Percentiles rank a stretch among this genome's conserved stretches.
Conservation (phyloP, 768 basidiomycete species). For the Cystofilobasidium bisporidii region DNA sequence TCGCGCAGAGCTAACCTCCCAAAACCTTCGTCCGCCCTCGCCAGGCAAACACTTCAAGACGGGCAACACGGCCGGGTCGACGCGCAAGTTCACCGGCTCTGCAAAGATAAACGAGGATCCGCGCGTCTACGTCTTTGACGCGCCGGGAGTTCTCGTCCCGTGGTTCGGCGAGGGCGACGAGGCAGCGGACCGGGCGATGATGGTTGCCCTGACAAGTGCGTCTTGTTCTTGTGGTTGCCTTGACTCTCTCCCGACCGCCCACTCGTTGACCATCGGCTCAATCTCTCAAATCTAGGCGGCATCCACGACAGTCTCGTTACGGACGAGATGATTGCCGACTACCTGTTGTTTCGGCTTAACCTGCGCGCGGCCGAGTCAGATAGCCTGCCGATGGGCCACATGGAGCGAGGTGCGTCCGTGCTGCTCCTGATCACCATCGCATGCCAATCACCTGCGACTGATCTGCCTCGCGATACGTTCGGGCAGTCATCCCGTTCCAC, state of each 20-base stretch:
- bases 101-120: conserved; percentile 74
- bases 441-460: conserved; percentile 28
- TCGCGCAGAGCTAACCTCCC: too few species aligned
- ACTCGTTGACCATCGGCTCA: too few species aligned
- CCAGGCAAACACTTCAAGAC: conserved; percentile 83
- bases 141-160: conserved; percentile 93
- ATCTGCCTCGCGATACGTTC: conserved; percentile 29
- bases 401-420: conserved; percentile 41
- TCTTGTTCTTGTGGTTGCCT: too few species aligned
- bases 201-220: conserved; percentile 66
- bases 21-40: too few species aligned
- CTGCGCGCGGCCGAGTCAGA: conserved; percentile 40
- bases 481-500: conserved; percentile 48
- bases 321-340: conserved; percentile 69
- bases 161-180: conserved; percentile 76
- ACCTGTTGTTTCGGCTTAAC: conserved; percentile 77
- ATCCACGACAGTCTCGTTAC: conserved; percentile 91
- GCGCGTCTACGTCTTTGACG: conserved; percentile 80
- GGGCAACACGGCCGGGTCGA: conserved; percentile 80
- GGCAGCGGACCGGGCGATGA: conserved; percentile 84
- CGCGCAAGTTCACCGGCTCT: conserved; percentile 75
- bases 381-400: conserved; percentile 37
- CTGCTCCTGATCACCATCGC: conserved; percentile 21
- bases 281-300: conserved; percentile 41
- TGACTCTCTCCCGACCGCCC: too few species aligned